phyloP scores from a whole-genome alignment of 495 filamentous ascomycete species.

The Aeminium ludgeri region DNA sequence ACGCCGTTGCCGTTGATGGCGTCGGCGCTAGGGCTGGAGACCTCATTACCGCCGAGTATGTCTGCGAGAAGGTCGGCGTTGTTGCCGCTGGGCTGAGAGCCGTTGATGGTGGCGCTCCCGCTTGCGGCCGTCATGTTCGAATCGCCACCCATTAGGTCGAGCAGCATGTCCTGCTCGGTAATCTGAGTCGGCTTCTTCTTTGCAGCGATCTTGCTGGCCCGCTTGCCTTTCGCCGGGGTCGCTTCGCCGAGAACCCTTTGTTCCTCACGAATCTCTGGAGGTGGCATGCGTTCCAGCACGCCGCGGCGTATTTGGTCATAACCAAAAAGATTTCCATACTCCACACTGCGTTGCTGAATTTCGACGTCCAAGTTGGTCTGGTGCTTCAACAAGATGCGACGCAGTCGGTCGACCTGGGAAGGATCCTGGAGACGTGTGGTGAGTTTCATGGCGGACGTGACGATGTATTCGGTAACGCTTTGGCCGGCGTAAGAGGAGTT shows the following conservation, averaged over 20 bases:
- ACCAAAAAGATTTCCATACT: conserved; percentile 83
- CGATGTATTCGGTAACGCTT: conserved; percentile 82
- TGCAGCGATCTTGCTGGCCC: conserved; percentile 47
- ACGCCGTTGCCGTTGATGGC: conserved; percentile 29
- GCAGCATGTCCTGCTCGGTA: conserved; percentile 75
- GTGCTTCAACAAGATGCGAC: conserved; percentile 55
- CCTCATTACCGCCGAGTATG: conserved; percentile 50
- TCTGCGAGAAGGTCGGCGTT: conserved; percentile 79
- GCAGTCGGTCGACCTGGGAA: conserved; percentile 67
- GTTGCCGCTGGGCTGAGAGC: conserved; percentile 37
- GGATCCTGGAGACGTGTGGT: conserved; percentile 72
- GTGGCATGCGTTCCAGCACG: conserved; percentile 92
- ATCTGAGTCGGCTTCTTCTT: conserved; percentile 63
- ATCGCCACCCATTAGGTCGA: conserved; percentile 76
- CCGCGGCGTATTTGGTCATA: conserved; percentile 77
- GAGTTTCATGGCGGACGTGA: conserved; percentile 88
- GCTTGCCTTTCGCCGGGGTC: conserved; percentile 47
- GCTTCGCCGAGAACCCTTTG: conserved; percentile 79
- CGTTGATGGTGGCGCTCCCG: conserved; percentile 37
- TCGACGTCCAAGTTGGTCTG: conserved; percentile 80
- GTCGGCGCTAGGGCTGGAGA: conserved; percentile 33
- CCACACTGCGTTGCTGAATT: conserved; percentile 86
- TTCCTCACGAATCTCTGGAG: conserved; percentile 89
- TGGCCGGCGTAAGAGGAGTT: conserved; percentile 86
- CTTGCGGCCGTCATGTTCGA: conserved; percentile 41